Evolutionary conservation across 108 stramenopile genomes (phyloP), one percentile per base, ranked within the genome.

Genomic region (Cyclotella choctawhatcheeana): DNA sequence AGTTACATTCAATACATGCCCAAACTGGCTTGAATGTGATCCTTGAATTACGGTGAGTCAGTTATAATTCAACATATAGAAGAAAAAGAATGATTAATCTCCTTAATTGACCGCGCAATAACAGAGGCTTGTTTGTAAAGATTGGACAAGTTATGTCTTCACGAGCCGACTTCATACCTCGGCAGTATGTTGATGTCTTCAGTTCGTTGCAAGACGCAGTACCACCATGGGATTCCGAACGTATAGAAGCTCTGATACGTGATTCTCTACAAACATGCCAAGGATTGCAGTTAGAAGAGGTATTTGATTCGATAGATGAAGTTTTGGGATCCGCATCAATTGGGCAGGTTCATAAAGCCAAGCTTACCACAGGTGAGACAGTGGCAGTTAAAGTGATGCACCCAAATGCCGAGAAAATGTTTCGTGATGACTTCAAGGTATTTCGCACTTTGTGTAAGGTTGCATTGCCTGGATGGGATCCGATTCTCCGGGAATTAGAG

Each of bases 301-400:
- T 91, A 17, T 91, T 91, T 74, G 77, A 87, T 62, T 58, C 52
- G 30, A 81, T 91, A 8, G 90, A 78, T 25, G 64, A 75, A 43
- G 86, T 84, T 12, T 72, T 91, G 2, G 90, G 90, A 1, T 84
- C 83, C 25, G 90, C 90, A 32, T 76, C 77, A 48, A 91, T 91
- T 55, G 90, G 88, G 26, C 90, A 91, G 58, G 81, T 82, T 21
- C 90, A 91, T 47, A 81, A 59, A 40, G 90, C 88, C 21, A 74
- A 54, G 29, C 64, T 91, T 7, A 74, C 48, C n/a, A 22, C 69
- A 33, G 72, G 76, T 8, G 60, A 74, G 12, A 71, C 58, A 21
- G 87, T 86, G 21, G 90, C 90, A 8, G 77, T 88, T 5, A 91
- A 91, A 52, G 83, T 91, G 0, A 91, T 91, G 90, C 86, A 89